Conservation (phyloP, 169 alveolate species). For the Eimeria acervulina region DNA sequence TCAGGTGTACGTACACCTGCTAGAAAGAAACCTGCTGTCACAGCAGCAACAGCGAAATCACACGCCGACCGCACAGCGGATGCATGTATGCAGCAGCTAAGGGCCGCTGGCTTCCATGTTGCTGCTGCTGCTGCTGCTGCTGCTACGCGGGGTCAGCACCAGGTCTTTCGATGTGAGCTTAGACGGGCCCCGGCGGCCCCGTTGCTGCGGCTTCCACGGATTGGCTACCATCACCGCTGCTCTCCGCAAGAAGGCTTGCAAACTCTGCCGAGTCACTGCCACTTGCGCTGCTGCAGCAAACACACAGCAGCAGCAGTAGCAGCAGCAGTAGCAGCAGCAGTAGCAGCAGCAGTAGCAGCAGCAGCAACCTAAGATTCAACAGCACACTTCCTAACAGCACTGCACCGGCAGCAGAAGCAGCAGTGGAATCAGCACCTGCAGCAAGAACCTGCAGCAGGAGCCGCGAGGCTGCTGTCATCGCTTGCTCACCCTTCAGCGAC, state of each 20-base stretch:
- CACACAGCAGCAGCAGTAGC: not conserved
- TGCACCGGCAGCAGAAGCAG: not conserved
- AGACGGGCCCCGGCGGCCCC: slow-evolving; percentile 44
- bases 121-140: slow-evolving; percentile 23
- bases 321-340: slow-evolving; percentile 20
- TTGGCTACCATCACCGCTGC: slow-evolving; percentile 38
- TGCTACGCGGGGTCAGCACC: not conserved
- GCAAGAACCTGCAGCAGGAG: not conserved
- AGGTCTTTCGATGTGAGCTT: not conserved
- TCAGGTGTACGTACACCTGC: slow-evolving; percentile 21
- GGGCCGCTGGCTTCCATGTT: not conserved
- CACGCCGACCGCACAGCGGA: not conserved
- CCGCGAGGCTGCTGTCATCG: not conserved
- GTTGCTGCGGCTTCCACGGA: slow-evolving; percentile 38
- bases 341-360: not conserved
- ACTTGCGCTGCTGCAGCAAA: slow-evolving; percentile 45
- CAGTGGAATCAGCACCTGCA: not conserved
- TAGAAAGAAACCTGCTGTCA: not conserved
- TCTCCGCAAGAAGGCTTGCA: slow-evolving; percentile 10
- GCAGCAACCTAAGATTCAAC: not conserved
- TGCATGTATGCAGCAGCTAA: not conserved
- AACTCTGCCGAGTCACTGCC: slow-evolving; percentile 17
- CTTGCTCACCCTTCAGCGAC: slow-evolving; percentile 12
- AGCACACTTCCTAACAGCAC: not conserved
- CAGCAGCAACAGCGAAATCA: not conserved